These are phyloP conservation scores for Pseudohyphozyma bogoriensis DNA, from an alignment of 768 basidiomycete species.

Conservation along the genomic window DNA sequence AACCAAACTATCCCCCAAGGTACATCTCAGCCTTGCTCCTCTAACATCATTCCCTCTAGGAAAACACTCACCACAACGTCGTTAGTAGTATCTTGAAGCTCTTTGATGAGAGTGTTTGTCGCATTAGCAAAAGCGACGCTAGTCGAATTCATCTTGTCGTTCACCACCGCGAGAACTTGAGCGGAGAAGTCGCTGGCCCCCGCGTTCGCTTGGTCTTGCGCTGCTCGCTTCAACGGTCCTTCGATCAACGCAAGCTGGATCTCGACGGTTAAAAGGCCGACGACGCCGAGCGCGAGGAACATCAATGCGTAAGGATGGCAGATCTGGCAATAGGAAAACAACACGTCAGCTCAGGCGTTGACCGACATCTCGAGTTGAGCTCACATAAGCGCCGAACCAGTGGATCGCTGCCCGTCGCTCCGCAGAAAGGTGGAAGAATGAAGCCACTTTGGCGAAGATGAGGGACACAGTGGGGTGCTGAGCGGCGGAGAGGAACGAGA, in stretches of 20 bases:
- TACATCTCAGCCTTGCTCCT: not conserved
- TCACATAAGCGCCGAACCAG: slow-evolving; percentile 85
- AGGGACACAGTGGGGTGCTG: slow-evolving; percentile 65
- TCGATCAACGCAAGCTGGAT: slow-evolving; percentile 71
- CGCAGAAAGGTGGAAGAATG: slow-evolving; percentile 49
- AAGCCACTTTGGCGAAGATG: slow-evolving; percentile 50
- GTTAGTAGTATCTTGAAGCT: slow-evolving; percentile 67
- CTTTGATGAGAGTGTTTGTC: slow-evolving; percentile 61
- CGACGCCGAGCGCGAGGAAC: slow-evolving; percentile 83
- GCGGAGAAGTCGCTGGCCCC: slow-evolving; percentile 58
- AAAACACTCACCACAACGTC: slow-evolving; percentile 37
- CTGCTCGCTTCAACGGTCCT: slow-evolving; percentile 57
- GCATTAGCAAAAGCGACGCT: slow-evolving; percentile 65
- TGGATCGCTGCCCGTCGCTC: slow-evolving; percentile 58
- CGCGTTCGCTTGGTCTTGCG: slow-evolving; percentile 51
- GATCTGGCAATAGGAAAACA: no score
- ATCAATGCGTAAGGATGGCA: slow-evolving; percentile 84
- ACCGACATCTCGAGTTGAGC: no score
- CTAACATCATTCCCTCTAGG: not conserved
- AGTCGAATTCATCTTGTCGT: slow-evolving; percentile 64
- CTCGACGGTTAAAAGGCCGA: slow-evolving; percentile 76
- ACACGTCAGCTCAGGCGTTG: no score
- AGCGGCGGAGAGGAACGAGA: slow-evolving; percentile 59
- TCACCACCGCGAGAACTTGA: slow-evolving; percentile 64
- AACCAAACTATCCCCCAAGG: slow-evolving; percentile 63